Conservation (phyloP, 148 eudicot species). For the Rhododendron simsii region DNA sequence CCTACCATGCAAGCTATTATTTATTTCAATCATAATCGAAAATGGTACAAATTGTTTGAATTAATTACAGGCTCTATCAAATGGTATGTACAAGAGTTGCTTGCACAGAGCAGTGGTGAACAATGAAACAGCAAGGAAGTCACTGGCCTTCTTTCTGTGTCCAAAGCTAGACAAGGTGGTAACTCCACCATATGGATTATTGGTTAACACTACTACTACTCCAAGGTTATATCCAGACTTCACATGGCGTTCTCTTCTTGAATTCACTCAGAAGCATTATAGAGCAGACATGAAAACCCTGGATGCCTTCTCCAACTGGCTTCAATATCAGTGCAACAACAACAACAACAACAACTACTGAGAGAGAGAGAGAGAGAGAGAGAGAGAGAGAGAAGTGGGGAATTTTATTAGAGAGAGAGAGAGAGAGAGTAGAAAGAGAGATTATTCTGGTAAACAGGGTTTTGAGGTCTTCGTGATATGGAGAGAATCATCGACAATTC, state of each 20-base stretch:
- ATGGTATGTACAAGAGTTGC: constrained; percentile 53
- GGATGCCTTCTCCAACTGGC: constrained; percentile 33
- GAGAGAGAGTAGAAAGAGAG: neutral
- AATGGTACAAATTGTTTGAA: too few species aligned
- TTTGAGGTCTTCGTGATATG: neutral
- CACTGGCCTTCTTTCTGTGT: constrained; percentile 41
- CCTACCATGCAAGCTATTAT: too few species aligned
- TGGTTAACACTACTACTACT: neutral
- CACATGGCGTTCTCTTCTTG: constrained; percentile 35
- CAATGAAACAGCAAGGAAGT: constrained; percentile 29
- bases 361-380: neutral
- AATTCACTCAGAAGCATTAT: constrained; percentile 45
- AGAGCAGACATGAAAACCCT: constrained; percentile 41
- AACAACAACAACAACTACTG: too few species aligned
- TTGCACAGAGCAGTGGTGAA: constrained; percentile 48
- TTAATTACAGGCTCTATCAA: constrained; percentile 26
- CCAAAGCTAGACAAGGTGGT: constrained; percentile 41
- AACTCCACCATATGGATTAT: constrained; percentile 34
- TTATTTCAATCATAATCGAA: too few species aligned
- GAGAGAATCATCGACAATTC: neutral
- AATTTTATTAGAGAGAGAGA: neutral
- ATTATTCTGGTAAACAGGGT: neutral
- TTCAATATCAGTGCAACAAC: too few species aligned
- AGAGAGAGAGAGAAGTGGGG: neutral
- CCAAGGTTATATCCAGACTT: constrained; percentile 47